These are phyloP conservation scores for Eragrostis curvula DNA, from an alignment of 176 grass and related monocot species.

Conservation along the genomic window DNA sequence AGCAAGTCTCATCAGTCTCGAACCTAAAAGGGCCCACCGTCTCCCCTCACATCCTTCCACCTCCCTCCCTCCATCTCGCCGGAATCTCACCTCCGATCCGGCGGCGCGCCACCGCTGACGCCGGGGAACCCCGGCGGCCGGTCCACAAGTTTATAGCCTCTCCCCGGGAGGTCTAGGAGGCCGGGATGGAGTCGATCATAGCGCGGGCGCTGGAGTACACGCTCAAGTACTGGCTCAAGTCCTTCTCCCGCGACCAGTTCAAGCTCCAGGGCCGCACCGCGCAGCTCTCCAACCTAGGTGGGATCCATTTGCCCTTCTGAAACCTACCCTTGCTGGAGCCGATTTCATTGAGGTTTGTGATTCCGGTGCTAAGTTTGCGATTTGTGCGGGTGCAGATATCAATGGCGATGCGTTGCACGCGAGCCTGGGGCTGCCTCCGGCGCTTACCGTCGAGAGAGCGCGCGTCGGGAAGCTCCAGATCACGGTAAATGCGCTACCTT, in stretches of 20 bases:
- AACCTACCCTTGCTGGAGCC: not conserved
- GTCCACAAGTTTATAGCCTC: not conserved
- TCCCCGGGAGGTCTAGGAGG: slow-evolving; percentile 5
- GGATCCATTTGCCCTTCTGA: slow-evolving; percentile 2
- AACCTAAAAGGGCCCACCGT: slow-evolving; percentile 47
- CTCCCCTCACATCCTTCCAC: slow-evolving; percentile 30
- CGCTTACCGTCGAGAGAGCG: slow-evolving; percentile 77
- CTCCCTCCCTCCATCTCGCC: slow-evolving; percentile 41
- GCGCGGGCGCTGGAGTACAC: slow-evolving; percentile 99
- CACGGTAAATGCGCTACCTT: slow-evolving; percentile 59
- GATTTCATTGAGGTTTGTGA: slow-evolving; percentile 34
- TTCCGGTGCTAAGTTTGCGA: slow-evolving; percentile 46
- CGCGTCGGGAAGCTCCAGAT: slow-evolving; percentile 94
- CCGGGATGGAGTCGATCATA: slow-evolving; percentile 95
- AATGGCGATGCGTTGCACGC: slow-evolving; percentile 94
- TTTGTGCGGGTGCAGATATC: slow-evolving; percentile 70
- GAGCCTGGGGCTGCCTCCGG: slow-evolving; percentile 84
- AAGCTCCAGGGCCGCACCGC: slow-evolving; percentile 98
- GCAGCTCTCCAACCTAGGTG: slow-evolving; percentile 93
- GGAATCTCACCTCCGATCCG: slow-evolving; percentile 62
- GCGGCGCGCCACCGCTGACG: slow-evolving; percentile 31
- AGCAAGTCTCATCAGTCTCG: slow-evolving; percentile 37
- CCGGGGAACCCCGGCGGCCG: not conserved
- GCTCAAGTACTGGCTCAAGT: slow-evolving; percentile 99
- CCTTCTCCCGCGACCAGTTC: slow-evolving; percentile 99